Evolutionary conservation across 2,329 filamentous ascomycete species (phyloP), one percentile per base, ranked within the genome.

Genomic region (Pestalotiopsis fici): DNA sequence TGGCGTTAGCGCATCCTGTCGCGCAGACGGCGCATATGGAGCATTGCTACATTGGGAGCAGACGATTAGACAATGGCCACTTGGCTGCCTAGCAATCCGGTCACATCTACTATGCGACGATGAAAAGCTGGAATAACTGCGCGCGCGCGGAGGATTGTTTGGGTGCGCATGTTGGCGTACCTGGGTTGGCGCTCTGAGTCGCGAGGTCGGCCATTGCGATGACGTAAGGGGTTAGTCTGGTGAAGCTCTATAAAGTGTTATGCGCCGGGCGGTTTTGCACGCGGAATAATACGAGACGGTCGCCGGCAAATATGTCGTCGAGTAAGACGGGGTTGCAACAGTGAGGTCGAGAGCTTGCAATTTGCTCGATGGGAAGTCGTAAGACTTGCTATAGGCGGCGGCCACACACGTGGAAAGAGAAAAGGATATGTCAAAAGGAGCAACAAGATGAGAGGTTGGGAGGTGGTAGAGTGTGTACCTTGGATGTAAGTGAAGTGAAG

Each of bases 171-270:
- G 31, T 18, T 31, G n/a, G 59, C 59, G 31, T 65, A 68, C 67
- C 67, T 62, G 60, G 64, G 47, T 66, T 68, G 65, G 65, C 43
- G 56, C 59, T 65, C 39, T 66, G 61, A 43, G 60, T 62, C 43
- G 67, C 57, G 28, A 55, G 56, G 35, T 66, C 65, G 47, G 67
- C 65, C 67, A 68, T 68, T 39, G 61, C 67, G 62, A 68, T 68
- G 67, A 68, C 67, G 67, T 68, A 66, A 65, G 15, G n/a, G 65
- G 64, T n/a, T 54, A 61, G 21, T 43, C 57, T 61, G 57, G 27
- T 15, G 64, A 57, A 55, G 59, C 57, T 66, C 37, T 66, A 56
- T 55, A 64, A 43, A 65, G 64, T 63, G 59, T n/a, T 65, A 43
- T 61, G 64, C 64, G 59, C 59, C 21, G 55, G 28, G 35, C 15